Evolutionary conservation across 495 filamentous ascomycete species (phyloP).

Genomic region (Penicillium roqueforti): DNA sequence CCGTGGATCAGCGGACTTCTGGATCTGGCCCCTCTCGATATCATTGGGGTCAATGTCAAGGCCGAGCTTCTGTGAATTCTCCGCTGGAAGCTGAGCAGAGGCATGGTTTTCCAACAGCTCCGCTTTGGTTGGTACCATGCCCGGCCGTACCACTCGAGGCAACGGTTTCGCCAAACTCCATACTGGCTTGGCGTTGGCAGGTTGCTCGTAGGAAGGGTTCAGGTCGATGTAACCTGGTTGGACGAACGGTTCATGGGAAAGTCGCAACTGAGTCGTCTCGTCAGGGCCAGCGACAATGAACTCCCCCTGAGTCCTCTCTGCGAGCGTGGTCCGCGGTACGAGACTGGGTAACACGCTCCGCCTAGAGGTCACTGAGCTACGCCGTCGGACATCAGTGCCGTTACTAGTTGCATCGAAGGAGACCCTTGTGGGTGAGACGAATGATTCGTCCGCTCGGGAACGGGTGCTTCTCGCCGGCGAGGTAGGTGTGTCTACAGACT

Average conservation of each 20-base stretch:
- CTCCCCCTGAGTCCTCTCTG: conserved; percentile 30
- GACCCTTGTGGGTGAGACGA: too few species aligned
- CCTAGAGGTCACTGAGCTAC: too few species aligned
- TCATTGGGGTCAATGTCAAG: conserved; percentile 40
- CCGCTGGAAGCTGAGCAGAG: conserved; percentile 28
- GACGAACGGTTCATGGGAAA: conserved; percentile 40
- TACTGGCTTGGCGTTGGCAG: conserved; percentile 39
- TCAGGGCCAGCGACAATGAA: conserved; percentile 39
- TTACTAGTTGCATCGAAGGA: too few species aligned
- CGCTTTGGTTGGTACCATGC: conserved; percentile 42
- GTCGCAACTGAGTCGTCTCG: conserved; percentile 31
- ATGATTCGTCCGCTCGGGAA: too few species aligned
- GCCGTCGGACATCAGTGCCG: too few species aligned
- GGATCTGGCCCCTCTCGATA: conserved; percentile 34
- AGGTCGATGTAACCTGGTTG: conserved; percentile 43
- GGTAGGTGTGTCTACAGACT: too few species aligned
- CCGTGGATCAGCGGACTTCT: conserved; percentile 29
- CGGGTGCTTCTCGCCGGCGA: too few species aligned
- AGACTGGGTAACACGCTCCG: conserved; percentile 26
- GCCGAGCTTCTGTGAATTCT: conserved; percentile 34
- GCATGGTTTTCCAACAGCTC: conserved; percentile 29
- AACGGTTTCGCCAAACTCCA: conserved; percentile 49
- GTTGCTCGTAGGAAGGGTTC: conserved; percentile 45
- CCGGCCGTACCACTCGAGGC: conserved; percentile 44
- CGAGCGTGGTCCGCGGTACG: conserved; percentile 27